Base-by-base conservation (phyloP, 768 basidiomycete species). In the Suillus subaureus region DNA sequence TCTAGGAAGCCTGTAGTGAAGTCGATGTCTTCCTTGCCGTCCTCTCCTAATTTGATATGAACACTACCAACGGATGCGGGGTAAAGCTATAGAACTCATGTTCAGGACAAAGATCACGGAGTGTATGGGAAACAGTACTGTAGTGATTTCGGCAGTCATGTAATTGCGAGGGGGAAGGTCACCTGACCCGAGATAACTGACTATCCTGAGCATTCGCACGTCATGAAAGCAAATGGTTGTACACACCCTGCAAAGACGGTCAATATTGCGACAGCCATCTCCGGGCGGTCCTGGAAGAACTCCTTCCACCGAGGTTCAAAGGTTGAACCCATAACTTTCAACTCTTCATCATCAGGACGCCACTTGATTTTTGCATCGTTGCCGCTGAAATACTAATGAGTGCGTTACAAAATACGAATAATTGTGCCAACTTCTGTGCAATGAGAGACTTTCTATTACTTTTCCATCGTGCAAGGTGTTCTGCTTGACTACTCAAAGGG, bases 1-100 rank as follows among this genome's bases (percentile, higher is more conserved):
- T 79, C 74, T n/a, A 86, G 75, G 70, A 77, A 86, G 33, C 81
- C 82, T 16, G 84, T 72, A 58, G 84, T 79, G 70, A 87, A 87
- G 54, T 74, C 70, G 16, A 78, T 74, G 13, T 77, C 74, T 11
- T 78, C 79, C 62, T 81, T 78, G 23, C 78, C 74, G 67, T 85
- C 75, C 6, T 75, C 63, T 6, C 78, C 82, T 23, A 80, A 78
- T 57, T 64, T 72, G 64, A 86, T 84, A 69, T 87, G 86, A 31
- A 85, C 78, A 57, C 77, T 76, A 11, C 87, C 87, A 6, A 63
- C 64, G 5, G 85, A 83, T 18, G 73, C 74, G 6, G 86, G 86
- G 69, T 88, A 82, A 66, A 73, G 64, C 75, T 76, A 5, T 35
- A 33, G 35, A 9, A 12, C 21, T 31, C 9, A 56, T 16, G 21